phyloP scores from a whole-genome alignment of 2,329 filamentous ascomycete species.

The Daldinia sp. region DNA sequence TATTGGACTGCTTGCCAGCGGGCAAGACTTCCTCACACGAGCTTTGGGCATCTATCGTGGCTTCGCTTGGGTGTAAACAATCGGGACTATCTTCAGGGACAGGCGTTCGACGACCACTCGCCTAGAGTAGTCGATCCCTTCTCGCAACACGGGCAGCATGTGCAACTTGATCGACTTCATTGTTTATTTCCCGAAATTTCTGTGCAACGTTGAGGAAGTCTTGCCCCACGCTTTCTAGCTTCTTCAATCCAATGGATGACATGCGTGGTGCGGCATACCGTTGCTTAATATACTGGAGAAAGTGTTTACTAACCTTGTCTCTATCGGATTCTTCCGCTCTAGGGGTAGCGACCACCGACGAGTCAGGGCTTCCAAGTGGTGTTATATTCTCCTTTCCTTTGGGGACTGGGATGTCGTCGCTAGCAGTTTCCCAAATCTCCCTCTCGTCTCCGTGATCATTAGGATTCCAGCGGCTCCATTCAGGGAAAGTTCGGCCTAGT shows the following conservation, averaged over 20 bases:
- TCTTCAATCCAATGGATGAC: neutral
- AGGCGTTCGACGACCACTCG: neutral
- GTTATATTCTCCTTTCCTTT: slow-evolving; percentile 62
- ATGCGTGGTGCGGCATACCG: neutral
- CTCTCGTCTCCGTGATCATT: slow-evolving; percentile 45
- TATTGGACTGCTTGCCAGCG: neutral
- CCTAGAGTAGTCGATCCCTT: neutral
- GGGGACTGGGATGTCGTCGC: slow-evolving; percentile 46
- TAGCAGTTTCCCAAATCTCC: slow-evolving; percentile 51
- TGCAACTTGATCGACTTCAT: slow-evolving; percentile 5
- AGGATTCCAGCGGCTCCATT: slow-evolving; percentile 55
- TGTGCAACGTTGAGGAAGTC: slow-evolving; percentile 1
- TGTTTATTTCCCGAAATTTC: neutral
- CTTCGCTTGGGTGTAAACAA: neutral
- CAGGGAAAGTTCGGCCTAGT: slow-evolving; percentile 63
- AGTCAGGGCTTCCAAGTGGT: slow-evolving; percentile 46
- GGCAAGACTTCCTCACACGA: neutral
- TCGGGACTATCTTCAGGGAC: neutral
- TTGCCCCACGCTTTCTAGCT: neutral
- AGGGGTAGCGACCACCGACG: slow-evolving; percentile 31
- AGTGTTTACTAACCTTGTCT: slow-evolving; percentile 31
- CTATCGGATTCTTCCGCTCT: slow-evolving; percentile 22
- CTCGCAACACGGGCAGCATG: slow-evolving; percentile 10
- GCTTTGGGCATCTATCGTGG: neutral
- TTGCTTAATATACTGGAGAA: neutral